Evolutionary conservation across 495 filamentous ascomycete species (phyloP).

Genomic region (Hyaloscypha finlandica): DNA sequence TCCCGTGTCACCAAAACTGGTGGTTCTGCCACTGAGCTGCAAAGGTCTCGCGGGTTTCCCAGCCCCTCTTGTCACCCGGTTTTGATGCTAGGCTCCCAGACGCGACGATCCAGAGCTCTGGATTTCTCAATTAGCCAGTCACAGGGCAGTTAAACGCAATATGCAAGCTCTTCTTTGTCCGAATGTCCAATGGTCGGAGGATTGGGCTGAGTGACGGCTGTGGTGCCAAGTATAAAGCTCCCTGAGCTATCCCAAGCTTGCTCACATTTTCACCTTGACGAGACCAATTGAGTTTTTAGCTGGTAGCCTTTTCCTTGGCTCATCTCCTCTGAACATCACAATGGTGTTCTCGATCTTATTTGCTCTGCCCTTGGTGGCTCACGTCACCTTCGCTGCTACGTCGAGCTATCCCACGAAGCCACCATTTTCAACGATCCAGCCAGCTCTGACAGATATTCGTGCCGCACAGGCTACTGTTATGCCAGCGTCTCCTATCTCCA

Average conservation of each 20-base stretch:
- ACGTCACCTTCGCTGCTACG: conserved; percentile 9
- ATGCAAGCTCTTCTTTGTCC: neutral
- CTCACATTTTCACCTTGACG: neutral
- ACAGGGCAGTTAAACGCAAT: neutral
- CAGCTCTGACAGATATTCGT: conserved; percentile 7
- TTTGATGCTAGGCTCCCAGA: neutral
- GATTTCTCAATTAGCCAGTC: neutral
- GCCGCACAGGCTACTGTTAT: conserved; percentile 36
- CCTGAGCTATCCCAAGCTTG: neutral
- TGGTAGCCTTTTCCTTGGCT: neutral
- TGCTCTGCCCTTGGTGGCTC: conserved; percentile 10
- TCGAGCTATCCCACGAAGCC: conserved; percentile 9
- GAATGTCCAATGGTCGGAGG: neutral
- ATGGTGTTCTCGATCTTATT: neutral
- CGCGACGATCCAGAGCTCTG: neutral
- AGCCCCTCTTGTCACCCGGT: neutral
- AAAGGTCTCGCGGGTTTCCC: neutral
- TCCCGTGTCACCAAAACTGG: neutral
- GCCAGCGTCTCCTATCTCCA: conserved; percentile 51
- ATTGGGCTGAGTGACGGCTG: neutral
- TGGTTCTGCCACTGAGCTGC: neutral
- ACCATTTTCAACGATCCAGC: conserved; percentile 16
- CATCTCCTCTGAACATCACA: neutral
- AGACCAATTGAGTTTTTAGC: neutral
- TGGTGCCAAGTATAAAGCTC: conserved; percentile 1